Percentiles rank a stretch among this genome's conserved stretches.
Evolutionary conservation across 2,329 filamentous ascomycete species (phyloP).

Genomic region (Phoma sp.): DNA sequence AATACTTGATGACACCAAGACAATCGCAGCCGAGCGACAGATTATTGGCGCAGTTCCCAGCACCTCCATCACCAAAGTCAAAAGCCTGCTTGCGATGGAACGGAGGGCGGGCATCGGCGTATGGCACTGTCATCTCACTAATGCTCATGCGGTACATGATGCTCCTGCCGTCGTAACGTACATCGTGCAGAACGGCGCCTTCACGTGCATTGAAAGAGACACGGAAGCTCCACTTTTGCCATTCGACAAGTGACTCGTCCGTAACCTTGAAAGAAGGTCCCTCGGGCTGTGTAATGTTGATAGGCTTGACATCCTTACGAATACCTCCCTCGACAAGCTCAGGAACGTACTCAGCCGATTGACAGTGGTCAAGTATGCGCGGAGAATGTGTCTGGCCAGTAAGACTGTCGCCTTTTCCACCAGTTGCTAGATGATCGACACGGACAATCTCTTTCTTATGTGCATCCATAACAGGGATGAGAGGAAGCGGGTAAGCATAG

Average conservation of each 20-base stretch:
- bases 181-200: constrained; percentile 74
- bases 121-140: constrained; percentile 73
- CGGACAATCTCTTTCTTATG: constrained; percentile 44
- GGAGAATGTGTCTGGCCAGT: constrained; percentile 49
- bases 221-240: constrained; percentile 56
- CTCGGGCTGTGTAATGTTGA: constrained; percentile 74
- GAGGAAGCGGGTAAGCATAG: constrained; percentile 49
- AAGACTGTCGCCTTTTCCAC: constrained; percentile 46
- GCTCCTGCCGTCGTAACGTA: constrained; percentile 69
- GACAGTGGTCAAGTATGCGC: constrained; percentile 56
- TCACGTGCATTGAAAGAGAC: constrained; percentile 54
- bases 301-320: constrained; percentile 63
- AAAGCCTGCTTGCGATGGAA: constrained; percentile 75
- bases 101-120: constrained; percentile 68
- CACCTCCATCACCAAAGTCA: constrained; percentile 73
- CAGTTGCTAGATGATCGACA: constrained; percentile 47
- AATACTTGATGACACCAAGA: constrained; percentile 70
- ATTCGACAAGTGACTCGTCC: constrained; percentile 52
- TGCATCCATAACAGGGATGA: constrained; percentile 48
- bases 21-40: constrained; percentile 72
- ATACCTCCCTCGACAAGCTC: constrained; percentile 49
- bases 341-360: constrained; percentile 57
- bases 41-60: constrained; percentile 72
- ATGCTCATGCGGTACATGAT: constrained; percentile 71
- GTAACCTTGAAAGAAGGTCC: constrained; percentile 69